Evolutionary conservation across 768 basidiomycete species (phyloP), one percentile per base, ranked within the genome.

Genomic region (Termitomyces sp.): DNA sequence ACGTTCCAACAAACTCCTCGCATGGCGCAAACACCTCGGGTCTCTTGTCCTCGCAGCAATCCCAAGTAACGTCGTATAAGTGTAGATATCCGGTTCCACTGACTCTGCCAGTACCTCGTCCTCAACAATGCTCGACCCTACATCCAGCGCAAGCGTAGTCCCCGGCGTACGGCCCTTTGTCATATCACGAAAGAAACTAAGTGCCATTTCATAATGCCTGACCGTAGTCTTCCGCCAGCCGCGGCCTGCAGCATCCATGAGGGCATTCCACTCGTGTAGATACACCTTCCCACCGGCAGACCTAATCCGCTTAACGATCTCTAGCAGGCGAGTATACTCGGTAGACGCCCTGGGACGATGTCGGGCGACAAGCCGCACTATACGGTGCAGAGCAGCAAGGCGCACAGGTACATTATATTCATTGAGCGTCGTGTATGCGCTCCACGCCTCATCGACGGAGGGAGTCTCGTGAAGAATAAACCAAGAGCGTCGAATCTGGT

Each of bases 261-360:
- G 76, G 8, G 82, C 74, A 66, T 92, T 92, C 88, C 90, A 92
- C 67, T 91, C 82, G 77, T 83, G 83, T n/a, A 73, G 63, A 61
- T 80, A 74, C 33, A 90, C 68, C 12, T 56, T 71, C 24, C 83
- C 86, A 13, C 83, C 85, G n/a, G 72, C 74, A 22, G 70, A 71
- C 57, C 79, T 81, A 42, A 92, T 72, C 45, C 76, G 77, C 44
- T 79, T 79, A 60, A 91, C 65, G 13, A 90, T 80, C n/a, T 85
- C 80, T n/a, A 90, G 74, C 4, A 92, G 76, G 13, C 83, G 85
- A 9, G 85, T 76, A 69, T 86, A 90, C 52, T 80, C 71, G 3
- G 72, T 67, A 42, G 86, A 83, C 6, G 85, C 85, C 61, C 81
- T 83, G 32, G 85, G 84, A 35, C 71, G 72, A 57, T 77, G 68